phyloP scores from a whole-genome alignment of 331 rosid genomes.

The Spiraea crenata region DNA sequence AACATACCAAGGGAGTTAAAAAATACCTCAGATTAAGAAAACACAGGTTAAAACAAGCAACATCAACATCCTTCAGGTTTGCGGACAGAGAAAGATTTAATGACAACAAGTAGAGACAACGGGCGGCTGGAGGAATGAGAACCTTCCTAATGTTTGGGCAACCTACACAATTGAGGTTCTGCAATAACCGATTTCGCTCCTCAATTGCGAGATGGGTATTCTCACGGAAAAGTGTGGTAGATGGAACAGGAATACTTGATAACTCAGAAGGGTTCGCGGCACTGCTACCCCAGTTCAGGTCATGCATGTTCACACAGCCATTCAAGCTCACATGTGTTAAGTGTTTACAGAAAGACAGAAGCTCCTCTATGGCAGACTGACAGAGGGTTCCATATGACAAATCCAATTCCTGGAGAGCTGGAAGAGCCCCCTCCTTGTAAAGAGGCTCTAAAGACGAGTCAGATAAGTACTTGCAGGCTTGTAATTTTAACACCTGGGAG shows the following conservation, averaged over 20 bases:
- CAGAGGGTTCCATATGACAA: conserved; percentile 89
- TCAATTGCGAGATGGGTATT: conserved; percentile 40
- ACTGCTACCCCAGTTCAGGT: conserved; percentile 79
- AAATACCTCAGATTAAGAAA: conserved; percentile 84
- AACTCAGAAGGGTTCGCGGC: conserved; percentile 34
- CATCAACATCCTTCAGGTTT: conserved; percentile 86
- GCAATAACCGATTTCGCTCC: conserved; percentile 69
- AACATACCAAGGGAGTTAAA: background rate
- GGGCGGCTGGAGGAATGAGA: conserved; percentile 78
- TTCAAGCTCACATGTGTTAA: conserved; percentile 95
- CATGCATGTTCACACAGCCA: conserved; percentile 97
- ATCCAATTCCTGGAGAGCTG: conserved; percentile 90
- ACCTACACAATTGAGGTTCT: conserved; percentile 92
- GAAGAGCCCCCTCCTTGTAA: conserved; percentile 88
- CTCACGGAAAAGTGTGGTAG: conserved; percentile 36
- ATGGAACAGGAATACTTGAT: conserved; percentile 30
- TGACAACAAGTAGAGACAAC: conserved; percentile 60
- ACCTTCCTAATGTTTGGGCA: conserved; percentile 91
- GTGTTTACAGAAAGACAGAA: conserved; percentile 85
- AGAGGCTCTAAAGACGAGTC: conserved; percentile 94
- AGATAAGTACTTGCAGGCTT: conserved; percentile 88
- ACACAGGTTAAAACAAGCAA: conserved; percentile 85
- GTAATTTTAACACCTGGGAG: conserved; percentile 84
- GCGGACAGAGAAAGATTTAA: conserved; percentile 84
- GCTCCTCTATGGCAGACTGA: conserved; percentile 96